phyloP scores from a whole-genome alignment of 208 protist species.

The Trypanosoma melophagium region DNA sequence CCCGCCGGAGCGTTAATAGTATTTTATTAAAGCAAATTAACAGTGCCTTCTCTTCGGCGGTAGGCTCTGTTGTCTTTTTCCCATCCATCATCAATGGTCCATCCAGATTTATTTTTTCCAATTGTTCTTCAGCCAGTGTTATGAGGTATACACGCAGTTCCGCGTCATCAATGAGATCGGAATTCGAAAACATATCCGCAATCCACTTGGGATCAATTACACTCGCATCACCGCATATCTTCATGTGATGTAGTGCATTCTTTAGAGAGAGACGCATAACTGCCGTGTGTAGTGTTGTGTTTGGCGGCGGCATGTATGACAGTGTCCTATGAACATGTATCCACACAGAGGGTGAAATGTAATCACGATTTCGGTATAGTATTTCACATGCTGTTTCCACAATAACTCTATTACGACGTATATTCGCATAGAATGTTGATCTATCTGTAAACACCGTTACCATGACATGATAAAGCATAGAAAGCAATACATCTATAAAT shows the following conservation, averaged over 20 bases:
- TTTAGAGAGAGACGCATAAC: conserved; percentile 8
- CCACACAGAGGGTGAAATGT: conserved; percentile 25
- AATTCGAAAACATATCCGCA: conserved; percentile 28
- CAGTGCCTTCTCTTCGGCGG: conserved; percentile 12
- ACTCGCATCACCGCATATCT: conserved; percentile 22
- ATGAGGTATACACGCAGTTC: conserved; percentile 25
- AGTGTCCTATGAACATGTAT: conserved; percentile 10
- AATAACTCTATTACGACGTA: conserved; percentile 26
- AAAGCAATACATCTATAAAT: conserved; percentile 12
- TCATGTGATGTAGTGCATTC: conserved; percentile 22
- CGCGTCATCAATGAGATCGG: conserved; percentile 21
- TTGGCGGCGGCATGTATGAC: conserved; percentile 12
- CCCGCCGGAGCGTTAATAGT: conserved; percentile 17
- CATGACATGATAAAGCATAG: conserved; percentile 8
- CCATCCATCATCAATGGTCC: too few relatives aligned
- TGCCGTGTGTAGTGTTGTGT: conserved; percentile 12
- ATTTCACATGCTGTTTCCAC: conserved; percentile 29
- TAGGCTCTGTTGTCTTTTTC: background rate
- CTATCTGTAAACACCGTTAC: conserved; percentile 8
- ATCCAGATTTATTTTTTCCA: conserved; percentile 8
- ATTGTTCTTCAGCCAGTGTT: conserved; percentile 13
- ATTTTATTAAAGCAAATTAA: conserved; percentile 19
- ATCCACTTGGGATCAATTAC: conserved; percentile 1
- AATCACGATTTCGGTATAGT: conserved; percentile 14
- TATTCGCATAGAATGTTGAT: conserved; percentile 21